A percentile compares a stretch with the other conserved stretches of the same genome.
phyloP scores from a whole-genome alignment of 345 rosid genomes.

The Salix caprea region DNA sequence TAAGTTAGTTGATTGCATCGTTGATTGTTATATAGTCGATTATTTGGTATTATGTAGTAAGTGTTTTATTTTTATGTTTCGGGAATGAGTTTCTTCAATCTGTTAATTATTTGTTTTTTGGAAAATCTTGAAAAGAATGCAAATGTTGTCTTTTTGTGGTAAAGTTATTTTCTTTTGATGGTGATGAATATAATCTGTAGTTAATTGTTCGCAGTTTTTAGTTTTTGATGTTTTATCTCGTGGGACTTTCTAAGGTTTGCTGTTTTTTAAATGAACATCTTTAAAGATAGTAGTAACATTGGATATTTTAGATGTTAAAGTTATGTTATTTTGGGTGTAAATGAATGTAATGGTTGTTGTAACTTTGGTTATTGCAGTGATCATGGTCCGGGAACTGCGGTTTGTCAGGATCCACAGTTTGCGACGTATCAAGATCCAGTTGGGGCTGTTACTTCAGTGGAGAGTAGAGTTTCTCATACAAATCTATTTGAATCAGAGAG shows the following conservation, averaged over 20 bases:
- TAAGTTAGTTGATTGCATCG: background rate
- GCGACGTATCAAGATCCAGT: constrained; percentile 32
- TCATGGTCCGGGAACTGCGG: constrained; percentile 17
- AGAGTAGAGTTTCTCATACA: constrained; percentile 20
- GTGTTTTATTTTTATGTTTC: background rate
- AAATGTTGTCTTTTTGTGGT: background rate
- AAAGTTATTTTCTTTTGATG: background rate
- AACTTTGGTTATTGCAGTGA: constrained; percentile 32
- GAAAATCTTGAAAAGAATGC: background rate
- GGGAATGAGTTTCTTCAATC: background rate
- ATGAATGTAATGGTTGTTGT: constrained; percentile 3
- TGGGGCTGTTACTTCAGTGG: constrained; percentile 22
- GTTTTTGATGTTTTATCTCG: background rate
- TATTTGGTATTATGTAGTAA: background rate
- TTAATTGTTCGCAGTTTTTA: background rate
- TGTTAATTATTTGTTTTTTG: too few relatives aligned
- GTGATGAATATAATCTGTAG: background rate
- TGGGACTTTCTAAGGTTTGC: background rate
- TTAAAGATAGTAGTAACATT: background rate
- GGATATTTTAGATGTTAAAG: background rate
- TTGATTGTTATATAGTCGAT: background rate
- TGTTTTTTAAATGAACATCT: too few relatives aligned
- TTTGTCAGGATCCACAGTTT: constrained; percentile 11
- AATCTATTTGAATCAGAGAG: constrained; percentile 25
- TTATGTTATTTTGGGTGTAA: background rate